Evolutionary conservation across 2,329 filamentous ascomycete genomes (phyloP).

Genomic region (Chaetomiaceae sp.): DNA sequence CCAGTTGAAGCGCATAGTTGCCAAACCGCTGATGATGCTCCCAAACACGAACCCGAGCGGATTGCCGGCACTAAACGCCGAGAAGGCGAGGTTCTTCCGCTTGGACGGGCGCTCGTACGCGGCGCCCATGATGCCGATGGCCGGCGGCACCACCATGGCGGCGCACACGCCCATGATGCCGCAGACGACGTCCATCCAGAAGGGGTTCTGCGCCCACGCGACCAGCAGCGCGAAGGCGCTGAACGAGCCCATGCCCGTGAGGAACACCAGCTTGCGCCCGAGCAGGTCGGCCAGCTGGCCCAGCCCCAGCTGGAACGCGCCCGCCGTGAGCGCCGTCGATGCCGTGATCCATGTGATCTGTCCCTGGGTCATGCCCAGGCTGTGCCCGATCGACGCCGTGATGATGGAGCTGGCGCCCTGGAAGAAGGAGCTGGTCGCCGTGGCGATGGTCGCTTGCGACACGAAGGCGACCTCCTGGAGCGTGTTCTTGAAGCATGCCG

Average conservation of each 20-base stretch:
- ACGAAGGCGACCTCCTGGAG: constrained; percentile 62
- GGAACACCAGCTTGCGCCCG: constrained; percentile 57
- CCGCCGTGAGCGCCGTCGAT: constrained; percentile 57
- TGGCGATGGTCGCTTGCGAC: constrained; percentile 61
- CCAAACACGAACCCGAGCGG: constrained; percentile 39
- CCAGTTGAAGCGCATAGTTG: constrained; percentile 58
- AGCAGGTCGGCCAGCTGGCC: constrained; percentile 62
- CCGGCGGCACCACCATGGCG: constrained; percentile 58
- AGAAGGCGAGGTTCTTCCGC: constrained; percentile 62
- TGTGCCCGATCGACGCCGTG: constrained; percentile 54
- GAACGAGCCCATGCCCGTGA: constrained; percentile 55
- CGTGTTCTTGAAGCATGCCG: constrained; percentile 57
- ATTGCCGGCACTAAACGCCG: constrained; percentile 49
- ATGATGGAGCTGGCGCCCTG: constrained; percentile 57
- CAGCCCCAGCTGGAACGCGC: constrained; percentile 62
- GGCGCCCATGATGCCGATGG: constrained; percentile 58
- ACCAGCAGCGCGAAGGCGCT: constrained; percentile 51
- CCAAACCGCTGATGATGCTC: constrained; percentile 57
- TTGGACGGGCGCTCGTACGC: constrained; percentile 57
- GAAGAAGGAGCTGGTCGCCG: constrained; percentile 57
- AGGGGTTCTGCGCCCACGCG: constrained; percentile 54
- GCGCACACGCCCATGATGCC: constrained; percentile 61
- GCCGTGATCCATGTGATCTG: constrained; percentile 65
- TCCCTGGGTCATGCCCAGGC: constrained; percentile 58
- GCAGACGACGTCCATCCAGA: constrained; percentile 57